These are phyloP conservation scores for Amaranthus tricolor DNA, from an alignment of 179 eudicot species.

Conservation along the genomic window DNA sequence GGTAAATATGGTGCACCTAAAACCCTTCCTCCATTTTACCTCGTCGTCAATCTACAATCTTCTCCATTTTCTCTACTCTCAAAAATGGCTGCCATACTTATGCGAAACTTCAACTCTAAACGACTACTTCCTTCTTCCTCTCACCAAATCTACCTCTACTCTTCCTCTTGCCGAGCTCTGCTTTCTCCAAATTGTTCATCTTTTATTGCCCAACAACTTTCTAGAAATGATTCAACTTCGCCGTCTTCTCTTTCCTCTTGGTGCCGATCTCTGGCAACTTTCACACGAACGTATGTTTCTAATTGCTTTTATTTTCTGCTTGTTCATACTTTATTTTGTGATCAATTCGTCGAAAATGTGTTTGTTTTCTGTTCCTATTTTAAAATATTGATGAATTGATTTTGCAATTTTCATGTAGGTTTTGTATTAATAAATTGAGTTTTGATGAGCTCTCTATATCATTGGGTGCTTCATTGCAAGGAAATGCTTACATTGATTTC, in stretches of 20 bases:
- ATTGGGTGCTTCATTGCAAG: neutral
- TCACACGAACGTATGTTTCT: slow-evolving; percentile 70
- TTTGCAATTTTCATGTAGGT: neutral
- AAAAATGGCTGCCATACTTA: slow-evolving; percentile 67
- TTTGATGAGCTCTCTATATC: neutral
- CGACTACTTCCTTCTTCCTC: slow-evolving; percentile 48
- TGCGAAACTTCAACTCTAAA: slow-evolving; percentile 59
- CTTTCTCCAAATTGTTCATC: slow-evolving; percentile 31
- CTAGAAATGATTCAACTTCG: slow-evolving; percentile 35
- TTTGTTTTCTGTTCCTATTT: neutral
- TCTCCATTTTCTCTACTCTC: slow-evolving; percentile 3
- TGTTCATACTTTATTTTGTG: neutral
- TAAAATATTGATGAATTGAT: slow-evolving; percentile 7
- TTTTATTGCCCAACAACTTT: slow-evolving; percentile 35
- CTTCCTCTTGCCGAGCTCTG: slow-evolving; percentile 42
- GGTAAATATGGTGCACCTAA: slow-evolving; percentile 16
- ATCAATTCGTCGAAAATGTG: neutral
- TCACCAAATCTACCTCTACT: slow-evolving; percentile 52
- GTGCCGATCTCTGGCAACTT: slow-evolving; percentile 95
- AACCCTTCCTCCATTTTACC: slow-evolving; percentile 10
- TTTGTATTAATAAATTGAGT: neutral
- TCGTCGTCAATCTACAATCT: neutral
- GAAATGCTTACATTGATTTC: neutral
- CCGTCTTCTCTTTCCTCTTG: slow-evolving; percentile 25
- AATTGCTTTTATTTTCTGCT: too few relatives aligned